Conservation (phyloP, 176 grass and related monocot genomes). For the Urochloa ruziziensis region DNA sequence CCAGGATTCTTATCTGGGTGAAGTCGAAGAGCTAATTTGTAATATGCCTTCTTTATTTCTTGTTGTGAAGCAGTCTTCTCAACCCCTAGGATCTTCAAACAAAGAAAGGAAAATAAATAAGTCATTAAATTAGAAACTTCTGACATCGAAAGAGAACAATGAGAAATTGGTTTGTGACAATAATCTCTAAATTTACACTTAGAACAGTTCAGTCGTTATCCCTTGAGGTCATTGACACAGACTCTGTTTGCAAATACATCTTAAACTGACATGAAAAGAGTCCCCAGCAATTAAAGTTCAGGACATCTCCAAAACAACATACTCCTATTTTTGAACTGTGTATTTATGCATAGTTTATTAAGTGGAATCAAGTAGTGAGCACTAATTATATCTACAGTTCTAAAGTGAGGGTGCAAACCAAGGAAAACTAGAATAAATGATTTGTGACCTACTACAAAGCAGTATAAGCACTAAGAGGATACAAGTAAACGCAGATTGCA, state of each 20-base stretch:
- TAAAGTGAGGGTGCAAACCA: not conserved
- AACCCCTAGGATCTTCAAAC: constrained; percentile 82
- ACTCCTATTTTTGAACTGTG: not conserved
- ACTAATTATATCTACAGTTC: not conserved
- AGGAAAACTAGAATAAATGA: not conserved
- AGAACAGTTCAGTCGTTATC: not conserved
- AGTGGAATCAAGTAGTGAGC: not conserved
- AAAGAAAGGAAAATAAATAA: constrained; percentile 17
- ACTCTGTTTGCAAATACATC: not conserved
- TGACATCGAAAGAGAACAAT: not conserved
- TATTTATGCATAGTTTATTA: not conserved
- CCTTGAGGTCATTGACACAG: not conserved
- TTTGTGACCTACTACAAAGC: not conserved
- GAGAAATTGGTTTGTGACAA: not conserved
- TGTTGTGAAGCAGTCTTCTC: constrained; percentile 73
- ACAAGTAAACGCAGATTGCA: not conserved
- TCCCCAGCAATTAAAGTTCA: not conserved
- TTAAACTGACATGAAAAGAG: not conserved
- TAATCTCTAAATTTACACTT: not conserved
- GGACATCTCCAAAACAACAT: not conserved
- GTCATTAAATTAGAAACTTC: not conserved
- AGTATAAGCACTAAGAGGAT: not conserved
- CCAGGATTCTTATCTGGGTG: constrained; percentile 98
- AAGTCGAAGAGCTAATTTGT: constrained; percentile 83
- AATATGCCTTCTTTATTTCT: constrained; percentile 96